phyloP scores from a whole-genome alignment of 2,329 filamentous ascomycete genomes.

The Neonectria sp. region DNA sequence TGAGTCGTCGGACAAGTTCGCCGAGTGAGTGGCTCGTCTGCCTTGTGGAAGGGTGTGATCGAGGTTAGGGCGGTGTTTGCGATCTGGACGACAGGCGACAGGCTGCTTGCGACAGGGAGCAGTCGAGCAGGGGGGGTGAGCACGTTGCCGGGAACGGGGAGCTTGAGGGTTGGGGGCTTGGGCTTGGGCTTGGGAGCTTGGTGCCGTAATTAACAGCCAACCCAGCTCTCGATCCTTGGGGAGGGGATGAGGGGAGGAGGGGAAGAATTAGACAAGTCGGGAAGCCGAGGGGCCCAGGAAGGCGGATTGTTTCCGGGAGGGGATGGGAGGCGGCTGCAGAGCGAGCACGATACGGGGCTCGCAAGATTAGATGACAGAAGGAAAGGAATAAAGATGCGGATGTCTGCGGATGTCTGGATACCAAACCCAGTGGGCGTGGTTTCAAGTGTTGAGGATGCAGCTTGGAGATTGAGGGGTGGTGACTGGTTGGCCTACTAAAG shows the following conservation, averaged over 20 bases:
- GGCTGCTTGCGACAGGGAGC: conserved; percentile 9
- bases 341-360: background rate
- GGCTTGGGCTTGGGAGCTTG: background rate
- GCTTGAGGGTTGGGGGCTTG: conserved; percentile 9
- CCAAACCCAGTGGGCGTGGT: conserved; percentile 9
- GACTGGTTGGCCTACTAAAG: conserved; percentile 20
- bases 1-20: conserved; percentile 16
- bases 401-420: background rate
- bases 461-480: conserved; percentile 4
- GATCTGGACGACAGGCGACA: conserved; percentile 22
- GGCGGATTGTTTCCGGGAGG: conserved; percentile 12
- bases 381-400: conserved; percentile 29
- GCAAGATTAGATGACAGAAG: conserved; percentile 28
- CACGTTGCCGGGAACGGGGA: conserved; percentile 22
- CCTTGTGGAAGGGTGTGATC: conserved; percentile 5
- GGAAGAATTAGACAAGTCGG: background rate
- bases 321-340: background rate
- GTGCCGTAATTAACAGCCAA: conserved; percentile 10
- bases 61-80: conserved; percentile 24
- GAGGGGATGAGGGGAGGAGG: conserved; percentile 2
- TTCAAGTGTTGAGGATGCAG: conserved; percentile 13
- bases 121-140: conserved; percentile 9
- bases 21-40: conserved; percentile 2
- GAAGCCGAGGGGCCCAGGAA: background rate
- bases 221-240: background rate